Percentiles rank a stretch among this genome's conserved stretches.
phyloP scores from a whole-genome alignment of 768 basidiomycete species.

The Pisolithus sp. region DNA sequence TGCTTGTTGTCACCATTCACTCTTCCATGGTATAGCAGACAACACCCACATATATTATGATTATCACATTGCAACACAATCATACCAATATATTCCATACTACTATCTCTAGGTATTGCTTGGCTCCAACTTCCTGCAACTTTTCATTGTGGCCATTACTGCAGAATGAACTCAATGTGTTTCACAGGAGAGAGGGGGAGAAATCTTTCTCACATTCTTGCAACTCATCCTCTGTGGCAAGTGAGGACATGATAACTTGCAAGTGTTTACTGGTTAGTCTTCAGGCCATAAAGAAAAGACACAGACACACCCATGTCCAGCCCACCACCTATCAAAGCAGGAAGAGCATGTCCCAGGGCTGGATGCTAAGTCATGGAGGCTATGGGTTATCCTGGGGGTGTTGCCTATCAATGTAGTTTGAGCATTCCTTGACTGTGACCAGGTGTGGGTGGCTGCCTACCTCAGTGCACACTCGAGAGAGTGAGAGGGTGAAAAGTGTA shows the following conservation, averaged over 20 bases:
- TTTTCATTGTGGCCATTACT: slow-evolving; percentile 44
- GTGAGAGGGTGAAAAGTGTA: slow-evolving; percentile 36
- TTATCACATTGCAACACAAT: too few relatives aligned
- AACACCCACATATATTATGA: too few relatives aligned
- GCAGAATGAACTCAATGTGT: slow-evolving; percentile 7
- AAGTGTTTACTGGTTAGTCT: slow-evolving; percentile 4
- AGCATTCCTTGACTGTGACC: slow-evolving; percentile 20
- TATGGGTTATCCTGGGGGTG: slow-evolving; percentile 14
- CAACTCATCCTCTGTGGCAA: slow-evolving; percentile 38
- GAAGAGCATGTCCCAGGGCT: slow-evolving; percentile 20
- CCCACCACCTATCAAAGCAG: slow-evolving; percentile 30
- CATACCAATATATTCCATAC: too few relatives aligned
- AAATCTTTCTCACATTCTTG: slow-evolving; percentile 28
- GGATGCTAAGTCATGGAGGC: slow-evolving; percentile 22
- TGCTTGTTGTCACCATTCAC: too few relatives aligned
- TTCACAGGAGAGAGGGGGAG: not conserved
- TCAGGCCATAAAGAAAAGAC: not conserved
- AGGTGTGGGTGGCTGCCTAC: slow-evolving; percentile 23
- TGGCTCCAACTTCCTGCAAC: slow-evolving; percentile 42
- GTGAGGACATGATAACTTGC: slow-evolving; percentile 26
- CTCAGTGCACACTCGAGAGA: slow-evolving; percentile 21
- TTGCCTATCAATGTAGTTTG: slow-evolving; percentile 19
- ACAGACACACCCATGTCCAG: slow-evolving; percentile 28
- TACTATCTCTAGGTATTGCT: slow-evolving; percentile 21
- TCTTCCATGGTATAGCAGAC: too few relatives aligned